Conservation (phyloP, 169 alveolate species). For the Plasmodium yoelii region DNA sequence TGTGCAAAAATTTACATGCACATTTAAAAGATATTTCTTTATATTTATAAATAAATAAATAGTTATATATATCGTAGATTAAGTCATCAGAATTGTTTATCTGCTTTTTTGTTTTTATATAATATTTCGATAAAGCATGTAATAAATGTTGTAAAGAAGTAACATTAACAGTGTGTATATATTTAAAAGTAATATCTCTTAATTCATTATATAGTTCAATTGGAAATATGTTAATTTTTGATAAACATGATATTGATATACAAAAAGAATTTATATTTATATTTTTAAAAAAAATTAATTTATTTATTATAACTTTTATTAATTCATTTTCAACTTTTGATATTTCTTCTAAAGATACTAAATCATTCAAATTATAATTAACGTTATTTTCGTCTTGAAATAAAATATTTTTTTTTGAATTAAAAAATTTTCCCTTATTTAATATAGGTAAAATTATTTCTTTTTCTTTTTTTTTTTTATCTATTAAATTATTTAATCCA, state of each 20-base stretch:
- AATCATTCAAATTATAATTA: no score
- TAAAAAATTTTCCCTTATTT: neutral
- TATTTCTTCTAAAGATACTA: neutral
- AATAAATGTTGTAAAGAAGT: conserved; percentile 65
- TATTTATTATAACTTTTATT: conserved; percentile 50
- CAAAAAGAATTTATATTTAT: conserved; percentile 68
- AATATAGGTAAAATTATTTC: neutral
- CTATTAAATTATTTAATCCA: conserved; percentile 48
- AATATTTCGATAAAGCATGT: conserved; percentile 50
- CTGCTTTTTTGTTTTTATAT: conserved; percentile 24
- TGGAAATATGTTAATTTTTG: conserved; percentile 54
- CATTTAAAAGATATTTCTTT: conserved; percentile 57
- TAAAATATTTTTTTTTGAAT: no score
- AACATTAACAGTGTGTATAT: conserved; percentile 47
- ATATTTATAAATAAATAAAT: conserved; percentile 41
- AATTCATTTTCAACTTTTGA: conserved; percentile 29
- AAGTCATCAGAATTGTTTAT: neutral
- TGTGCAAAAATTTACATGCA: conserved; percentile 61
- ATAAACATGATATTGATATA: conserved; percentile 60
- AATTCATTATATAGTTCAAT: conserved; percentile 56
- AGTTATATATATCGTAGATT: conserved; percentile 51
- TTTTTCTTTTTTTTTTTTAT: conserved; percentile 29
- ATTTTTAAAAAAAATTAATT: conserved; percentile 41
- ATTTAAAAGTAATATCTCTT: conserved; percentile 38
- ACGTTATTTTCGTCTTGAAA: no score